These are phyloP conservation scores for Alternaria angustiovoidea DNA, from an alignment of 2,329 filamentous ascomycete genomes.

Conservation along the genomic window DNA sequence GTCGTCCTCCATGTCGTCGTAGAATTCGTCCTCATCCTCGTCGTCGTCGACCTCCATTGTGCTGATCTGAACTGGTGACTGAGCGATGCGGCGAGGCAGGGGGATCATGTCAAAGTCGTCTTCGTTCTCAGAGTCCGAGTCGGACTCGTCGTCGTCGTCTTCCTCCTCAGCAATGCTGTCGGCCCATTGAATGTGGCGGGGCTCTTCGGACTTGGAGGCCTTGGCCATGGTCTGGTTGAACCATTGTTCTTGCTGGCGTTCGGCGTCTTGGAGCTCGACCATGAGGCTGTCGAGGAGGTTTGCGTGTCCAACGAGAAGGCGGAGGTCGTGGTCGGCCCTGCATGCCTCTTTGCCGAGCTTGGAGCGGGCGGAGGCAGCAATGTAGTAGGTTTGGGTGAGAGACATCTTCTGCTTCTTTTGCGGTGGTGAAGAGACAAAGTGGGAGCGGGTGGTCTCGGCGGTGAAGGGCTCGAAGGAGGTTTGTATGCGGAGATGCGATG, in stretches of 20 bases:
- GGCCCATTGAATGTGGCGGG: conserved; percentile 85
- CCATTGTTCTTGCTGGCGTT: conserved; percentile 95
- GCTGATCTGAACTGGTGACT: conserved; percentile 54
- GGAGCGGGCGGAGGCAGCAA: conserved; percentile 92
- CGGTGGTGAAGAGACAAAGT: conserved; percentile 54
- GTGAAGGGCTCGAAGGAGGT: conserved; percentile 56
- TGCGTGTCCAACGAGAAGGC: conserved; percentile 94
- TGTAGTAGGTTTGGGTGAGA: conserved; percentile 97
- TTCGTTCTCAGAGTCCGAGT: conserved; percentile 63
- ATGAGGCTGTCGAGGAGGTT: conserved; percentile 97
- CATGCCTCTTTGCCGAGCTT: conserved; percentile 95
- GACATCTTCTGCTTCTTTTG: conserved; percentile 85
- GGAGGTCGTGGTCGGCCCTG: conserved; percentile 90
- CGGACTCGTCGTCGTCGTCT: conserved; percentile 63
- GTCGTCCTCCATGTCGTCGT: conserved; percentile 58
- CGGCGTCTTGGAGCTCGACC: conserved; percentile 88
- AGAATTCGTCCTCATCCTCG: conserved; percentile 57
- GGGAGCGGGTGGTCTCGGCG: conserved; percentile 54
- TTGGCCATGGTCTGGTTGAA: conserved; percentile 94
- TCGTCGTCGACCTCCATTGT: conserved; percentile 54
- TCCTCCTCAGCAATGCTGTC: conserved; percentile 79
- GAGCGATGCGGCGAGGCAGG: conserved; percentile 51
- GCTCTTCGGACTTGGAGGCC: conserved; percentile 68
- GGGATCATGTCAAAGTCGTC: conserved; percentile 59
- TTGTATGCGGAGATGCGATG: conserved; percentile 57